Base-by-base conservation (phyloP, 768 basidiomycete genomes). In the Podaxis sp. region DNA sequence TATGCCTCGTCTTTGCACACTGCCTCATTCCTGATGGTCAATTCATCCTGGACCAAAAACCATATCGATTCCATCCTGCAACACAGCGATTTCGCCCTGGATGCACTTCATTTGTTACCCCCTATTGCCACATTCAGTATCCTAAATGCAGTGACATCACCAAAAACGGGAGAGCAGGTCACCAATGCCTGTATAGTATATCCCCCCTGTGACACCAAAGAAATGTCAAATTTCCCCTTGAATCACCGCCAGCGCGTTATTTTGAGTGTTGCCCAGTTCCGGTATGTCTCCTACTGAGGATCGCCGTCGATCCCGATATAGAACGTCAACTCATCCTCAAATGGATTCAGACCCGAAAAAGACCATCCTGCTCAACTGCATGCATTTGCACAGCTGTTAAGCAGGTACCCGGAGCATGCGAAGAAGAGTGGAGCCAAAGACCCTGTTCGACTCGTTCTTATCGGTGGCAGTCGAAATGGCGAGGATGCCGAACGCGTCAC, bases 11-110 rank as follows among this genome's bases (percentile, higher is more conserved):
- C 89, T 9, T 86, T 99, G 33, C 83, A 85, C 26, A 82, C 81
- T 44, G 87, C 94, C 2, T 83, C 80, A 59, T 92, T 92, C 74
- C 67, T 92, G 51, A 95, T 96, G 93, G 95, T 92, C 68, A 99
- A 99, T 74, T 97, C 95, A 3, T 87, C 92, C 0, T 99, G 97
- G 96, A 99, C 96, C 2, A 87, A 88, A 68, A 82, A 81, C 46
- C 97, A 99, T 69, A 79, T 98, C 65, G 83, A 91, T 67, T 79
- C 85, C 1, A 88, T 97, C 54, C 78, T 97, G 19, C 77, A 76
- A 13, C 79, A 87, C 54, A 77, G 79, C 8, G 87, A 90, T 65
- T 59, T 72, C 12, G 64, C 82, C 19, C 73, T 90, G 48, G 81
- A 82, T 40, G 62, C 76, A 64, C 57, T 84, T 2, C 84, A 86